Base-by-base conservation (phyloP, 495 filamentous ascomycete genomes). In the Recurvomyces mirabilis region DNA sequence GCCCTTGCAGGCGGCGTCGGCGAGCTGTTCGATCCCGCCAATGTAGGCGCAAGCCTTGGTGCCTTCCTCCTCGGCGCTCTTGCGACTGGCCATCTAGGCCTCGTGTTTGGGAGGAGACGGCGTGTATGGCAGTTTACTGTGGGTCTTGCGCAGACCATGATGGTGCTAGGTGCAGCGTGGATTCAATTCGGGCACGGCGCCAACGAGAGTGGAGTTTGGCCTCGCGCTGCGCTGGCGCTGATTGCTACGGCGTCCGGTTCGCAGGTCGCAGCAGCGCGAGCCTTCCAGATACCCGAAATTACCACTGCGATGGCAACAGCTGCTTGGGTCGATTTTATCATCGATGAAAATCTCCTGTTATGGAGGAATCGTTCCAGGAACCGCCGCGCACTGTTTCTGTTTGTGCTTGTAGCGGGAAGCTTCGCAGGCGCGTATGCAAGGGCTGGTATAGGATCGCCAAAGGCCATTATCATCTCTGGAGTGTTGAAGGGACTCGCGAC, bases 251-350 rank as follows among this genome's bases (percentile, higher is more conserved):
- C 74, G 3, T 69, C 74, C 0, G 76, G 76, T 1, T 68, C 62
- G 7, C 77, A 79, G 54, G 76, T 81, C 0, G 75, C 74, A n/a
- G 66, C 74, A 64, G 65, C 64, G 4, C 61, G 76, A 9, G 59
- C 64, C 7, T 54, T 81, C 43, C 59, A 67, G 33, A 68, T 77
- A 59, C 72, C 73, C 4, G 74, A 81, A 53, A 81, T 79, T 21
- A 75, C 65, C 20, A 79, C 77, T n/a, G 76, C 76, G 2, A 79
- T 79, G 75, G 77, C 76, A 1, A 81, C 76, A 20, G 74, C 77
- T 5, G 74, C 76, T 2, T 79, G 72, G 66, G 58, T 81, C 5
- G 76, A 79, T 47, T 46, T 81, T 21, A 57, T 78, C 19, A 69
- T 79, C 35, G 75, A 79, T 54, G 63, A 60, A 11, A 41, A 59